These are phyloP conservation scores for Boletus edulis DNA, from an alignment of 768 basidiomycete species.

Conservation along the genomic window DNA sequence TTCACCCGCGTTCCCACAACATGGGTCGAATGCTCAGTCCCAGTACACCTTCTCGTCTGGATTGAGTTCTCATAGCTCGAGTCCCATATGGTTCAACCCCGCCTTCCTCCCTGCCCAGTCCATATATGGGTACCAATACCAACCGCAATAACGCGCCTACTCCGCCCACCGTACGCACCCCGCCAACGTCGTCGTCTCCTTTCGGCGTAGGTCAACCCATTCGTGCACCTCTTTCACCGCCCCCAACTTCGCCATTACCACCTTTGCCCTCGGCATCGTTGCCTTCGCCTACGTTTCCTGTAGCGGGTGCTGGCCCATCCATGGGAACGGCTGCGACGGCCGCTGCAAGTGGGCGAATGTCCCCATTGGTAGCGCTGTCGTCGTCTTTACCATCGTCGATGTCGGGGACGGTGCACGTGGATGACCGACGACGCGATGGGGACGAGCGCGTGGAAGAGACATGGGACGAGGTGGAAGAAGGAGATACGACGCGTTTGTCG, in stretches of 20 bases:
- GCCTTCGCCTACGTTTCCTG: conserved; percentile 14
- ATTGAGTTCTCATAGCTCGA: conserved; percentile 9
- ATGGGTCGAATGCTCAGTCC: background rate
- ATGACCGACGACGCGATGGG: background rate
- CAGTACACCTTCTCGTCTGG: conserved; percentile 22
- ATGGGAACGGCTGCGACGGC: conserved; percentile 8
- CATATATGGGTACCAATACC: background rate
- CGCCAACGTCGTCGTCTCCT: conserved; percentile 3
- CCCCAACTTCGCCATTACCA: conserved; percentile 23
- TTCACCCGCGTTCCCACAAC: conserved; percentile 13
- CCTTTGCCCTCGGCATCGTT: conserved; percentile 14
- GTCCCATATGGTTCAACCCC: conserved; percentile 3
- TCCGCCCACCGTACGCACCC: conserved; percentile 7
- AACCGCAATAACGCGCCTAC: background rate
- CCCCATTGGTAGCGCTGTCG: conserved; percentile 14
- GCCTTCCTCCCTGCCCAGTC: background rate
- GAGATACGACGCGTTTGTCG: conserved; percentile 21
- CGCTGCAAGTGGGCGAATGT: conserved; percentile 15
- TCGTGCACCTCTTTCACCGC: conserved; percentile 20
- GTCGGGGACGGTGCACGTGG: background rate
- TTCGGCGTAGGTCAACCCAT: background rate
- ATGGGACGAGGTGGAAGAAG: conserved; percentile 15
- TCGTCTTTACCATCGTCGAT: conserved; percentile 10
- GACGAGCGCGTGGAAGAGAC: background rate
- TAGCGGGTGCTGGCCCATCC: background rate